Percentiles rank a stretch among this genome's conserved stretches.
phyloP scores from a whole-genome alignment of 2,329 filamentous ascomycete genomes.

The Colletotrichum sp. region DNA sequence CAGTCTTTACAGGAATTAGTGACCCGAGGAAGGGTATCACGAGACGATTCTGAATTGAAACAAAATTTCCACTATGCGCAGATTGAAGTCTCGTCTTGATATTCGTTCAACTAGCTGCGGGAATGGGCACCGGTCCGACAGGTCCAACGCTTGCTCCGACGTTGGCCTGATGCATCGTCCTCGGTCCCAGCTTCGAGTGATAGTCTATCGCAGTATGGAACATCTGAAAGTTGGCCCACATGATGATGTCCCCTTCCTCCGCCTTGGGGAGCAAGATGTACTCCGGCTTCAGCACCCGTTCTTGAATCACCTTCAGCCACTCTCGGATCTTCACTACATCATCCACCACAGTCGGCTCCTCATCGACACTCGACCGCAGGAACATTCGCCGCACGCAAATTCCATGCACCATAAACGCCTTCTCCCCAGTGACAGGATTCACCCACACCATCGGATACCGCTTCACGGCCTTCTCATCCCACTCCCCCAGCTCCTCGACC shows the following conservation, averaged over 20 bases:
- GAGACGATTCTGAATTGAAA: not conserved
- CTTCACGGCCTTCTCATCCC: not conserved
- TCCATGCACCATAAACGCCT: not conserved
- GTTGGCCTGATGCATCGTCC: not conserved
- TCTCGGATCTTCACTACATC: not conserved
- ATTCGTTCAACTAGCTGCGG: not conserved
- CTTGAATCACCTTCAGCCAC: not conserved
- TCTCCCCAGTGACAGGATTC: not conserved
- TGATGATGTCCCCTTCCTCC: not conserved
- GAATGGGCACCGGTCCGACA: not conserved
- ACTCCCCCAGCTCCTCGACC: not conserved
- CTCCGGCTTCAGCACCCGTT: not conserved
- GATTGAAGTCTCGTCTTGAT: too few species aligned
- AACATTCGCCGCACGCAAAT: not conserved
- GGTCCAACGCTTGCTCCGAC: not conserved
- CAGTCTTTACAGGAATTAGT: not conserved
- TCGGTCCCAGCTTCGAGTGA: not conserved
- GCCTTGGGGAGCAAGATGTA: not conserved
- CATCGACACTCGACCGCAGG: not conserved
- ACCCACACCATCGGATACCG: not conserved
- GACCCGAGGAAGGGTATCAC: not conserved
- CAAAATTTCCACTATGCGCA: not conserved
- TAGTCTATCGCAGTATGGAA: not conserved
- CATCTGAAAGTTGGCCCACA: not conserved
- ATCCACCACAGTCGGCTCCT: not conserved